Evolutionary conservation across 1,284 basidiomycete species (phyloP).

Genomic region (Cryptococcus sp.): DNA sequence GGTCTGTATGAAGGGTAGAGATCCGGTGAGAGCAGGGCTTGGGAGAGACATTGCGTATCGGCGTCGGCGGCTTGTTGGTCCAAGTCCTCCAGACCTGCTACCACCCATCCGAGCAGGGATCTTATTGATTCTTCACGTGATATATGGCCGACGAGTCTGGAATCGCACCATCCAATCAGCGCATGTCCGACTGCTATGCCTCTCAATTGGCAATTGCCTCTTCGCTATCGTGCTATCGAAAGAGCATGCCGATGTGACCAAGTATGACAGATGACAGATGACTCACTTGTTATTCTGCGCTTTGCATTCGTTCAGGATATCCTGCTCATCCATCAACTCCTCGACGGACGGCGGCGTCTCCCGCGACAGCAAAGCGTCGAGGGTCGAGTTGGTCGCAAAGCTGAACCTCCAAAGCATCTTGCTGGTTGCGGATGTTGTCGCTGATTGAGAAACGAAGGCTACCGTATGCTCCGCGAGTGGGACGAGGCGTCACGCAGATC

Average conservation of each 20-base stretch:
- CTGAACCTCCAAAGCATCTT: constrained; percentile 54
- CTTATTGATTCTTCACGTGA: constrained; percentile 47
- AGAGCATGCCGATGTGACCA: background rate
- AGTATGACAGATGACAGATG: background rate
- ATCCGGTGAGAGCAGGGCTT: constrained; percentile 28
- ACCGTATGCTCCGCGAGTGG: too few species aligned
- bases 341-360: constrained; percentile 64
- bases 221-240: background rate
- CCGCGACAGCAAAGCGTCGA: constrained; percentile 49
- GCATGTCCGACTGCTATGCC: background rate
- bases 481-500: too few species aligned
- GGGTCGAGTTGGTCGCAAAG: constrained; percentile 47
- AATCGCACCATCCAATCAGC: background rate
- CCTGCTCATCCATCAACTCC: constrained; percentile 90
- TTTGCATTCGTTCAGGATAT: constrained; percentile 93
- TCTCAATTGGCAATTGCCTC: background rate
- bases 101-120: constrained; percentile 49
- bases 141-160: constrained; percentile 49
- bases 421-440: too few species aligned
- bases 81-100: constrained; percentile 50
- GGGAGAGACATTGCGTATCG: constrained; percentile 30
- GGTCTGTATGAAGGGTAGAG: constrained; percentile 34
- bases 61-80: constrained; percentile 43
- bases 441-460: too few species aligned
- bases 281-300: constrained; percentile 72